Percentiles rank a stretch among this genome's conserved stretches.
phyloP scores from a whole-genome alignment of 176 grass and related monocot genomes.

The Bromus sterilis region DNA sequence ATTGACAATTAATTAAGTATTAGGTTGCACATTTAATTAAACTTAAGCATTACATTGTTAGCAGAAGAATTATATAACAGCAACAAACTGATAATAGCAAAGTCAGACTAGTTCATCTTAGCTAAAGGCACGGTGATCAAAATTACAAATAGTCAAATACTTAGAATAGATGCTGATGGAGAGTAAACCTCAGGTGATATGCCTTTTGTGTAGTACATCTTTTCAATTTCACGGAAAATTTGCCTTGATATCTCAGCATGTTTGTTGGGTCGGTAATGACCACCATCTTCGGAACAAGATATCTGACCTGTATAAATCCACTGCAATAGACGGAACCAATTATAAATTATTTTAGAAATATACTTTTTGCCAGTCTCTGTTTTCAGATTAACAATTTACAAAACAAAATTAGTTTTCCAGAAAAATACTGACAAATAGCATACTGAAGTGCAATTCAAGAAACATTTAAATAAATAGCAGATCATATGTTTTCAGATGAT shows the following conservation, averaged over 20 bases:
- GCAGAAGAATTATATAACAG: background rate
- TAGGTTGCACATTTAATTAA: background rate
- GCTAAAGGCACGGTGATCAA: background rate
- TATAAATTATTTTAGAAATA: background rate
- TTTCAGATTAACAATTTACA: background rate
- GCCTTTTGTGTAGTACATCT: conserved; percentile 51
- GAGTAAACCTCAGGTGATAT: conserved; percentile 54
- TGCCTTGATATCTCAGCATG: conserved; percentile 89
- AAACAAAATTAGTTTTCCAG: background rate
- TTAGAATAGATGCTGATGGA: background rate
- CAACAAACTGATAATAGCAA: background rate
- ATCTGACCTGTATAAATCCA: conserved; percentile 98
- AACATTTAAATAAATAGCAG: conserved; percentile 76
- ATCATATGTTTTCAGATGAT: conserved; percentile 21
- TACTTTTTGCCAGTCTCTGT: background rate
- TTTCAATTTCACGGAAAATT: conserved; percentile 89
- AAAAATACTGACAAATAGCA: conserved; percentile 17
- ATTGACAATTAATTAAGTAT: background rate
- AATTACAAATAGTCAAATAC: conserved; percentile 6
- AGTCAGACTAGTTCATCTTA: background rate
- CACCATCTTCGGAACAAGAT: conserved; percentile 87
- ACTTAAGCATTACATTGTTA: background rate
- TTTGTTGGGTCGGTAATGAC: conserved; percentile 80
- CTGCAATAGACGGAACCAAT: conserved; percentile 23
- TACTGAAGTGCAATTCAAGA: background rate